These are phyloP conservation scores for Asclepias syriaca DNA, from an alignment of 257 asterid species.

Conservation along the genomic window DNA sequence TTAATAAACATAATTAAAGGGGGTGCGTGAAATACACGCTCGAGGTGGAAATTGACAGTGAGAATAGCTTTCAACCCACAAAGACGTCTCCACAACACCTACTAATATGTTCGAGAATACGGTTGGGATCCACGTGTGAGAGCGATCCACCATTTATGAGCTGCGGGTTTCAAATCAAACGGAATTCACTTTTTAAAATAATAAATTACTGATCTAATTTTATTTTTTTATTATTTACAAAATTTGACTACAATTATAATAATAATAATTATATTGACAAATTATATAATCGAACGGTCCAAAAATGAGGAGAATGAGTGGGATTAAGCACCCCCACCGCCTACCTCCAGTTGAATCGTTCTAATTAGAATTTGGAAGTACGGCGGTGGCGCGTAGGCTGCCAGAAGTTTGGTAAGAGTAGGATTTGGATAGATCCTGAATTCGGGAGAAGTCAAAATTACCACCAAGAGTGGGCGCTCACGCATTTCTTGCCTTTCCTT, in stretches of 20 bases:
- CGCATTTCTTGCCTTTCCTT: too few species aligned
- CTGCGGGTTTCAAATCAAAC: too few species aligned
- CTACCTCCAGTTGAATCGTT: not conserved
- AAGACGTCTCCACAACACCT: conserved; percentile 1
- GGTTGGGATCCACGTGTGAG: conserved; percentile 9
- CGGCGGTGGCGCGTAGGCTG: not conserved
- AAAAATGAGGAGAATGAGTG: not conserved
- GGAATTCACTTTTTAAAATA: too few species aligned
- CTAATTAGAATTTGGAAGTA: not conserved
- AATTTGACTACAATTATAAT: not conserved
- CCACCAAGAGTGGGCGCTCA: not conserved
- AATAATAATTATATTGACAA: not conserved
- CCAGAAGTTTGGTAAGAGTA: not conserved
- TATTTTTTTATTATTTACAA: too few species aligned
- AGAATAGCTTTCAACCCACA: not conserved
- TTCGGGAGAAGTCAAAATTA: not conserved
- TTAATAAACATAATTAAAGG: too few species aligned
- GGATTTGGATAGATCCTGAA: conserved; percentile 7
- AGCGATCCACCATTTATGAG: not conserved
- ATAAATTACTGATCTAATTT: too few species aligned
- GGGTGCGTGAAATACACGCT: conserved; percentile 6
- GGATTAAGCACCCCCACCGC: conserved; percentile 3
- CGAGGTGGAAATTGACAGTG: not conserved
- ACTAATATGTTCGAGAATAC: not conserved
- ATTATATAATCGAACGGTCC: conserved; percentile 1